These are phyloP conservation scores for Chlorociboria aeruginascens DNA, from an alignment of 495 filamentous ascomycete genomes.

Conservation along the genomic window DNA sequence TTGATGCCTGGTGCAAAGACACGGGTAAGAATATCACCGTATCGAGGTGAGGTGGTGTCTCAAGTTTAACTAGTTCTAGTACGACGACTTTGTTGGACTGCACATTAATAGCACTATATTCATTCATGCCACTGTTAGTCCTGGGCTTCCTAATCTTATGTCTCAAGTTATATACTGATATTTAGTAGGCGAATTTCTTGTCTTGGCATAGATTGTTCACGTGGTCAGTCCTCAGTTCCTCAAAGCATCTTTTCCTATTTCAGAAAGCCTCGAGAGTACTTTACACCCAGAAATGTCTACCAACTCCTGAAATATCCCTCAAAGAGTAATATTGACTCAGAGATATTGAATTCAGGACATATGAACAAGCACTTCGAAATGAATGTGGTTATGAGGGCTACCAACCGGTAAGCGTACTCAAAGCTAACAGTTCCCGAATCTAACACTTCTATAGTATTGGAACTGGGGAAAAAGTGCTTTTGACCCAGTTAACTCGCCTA, in stretches of 20 bases:
- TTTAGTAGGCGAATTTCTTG: constrained; percentile 42
- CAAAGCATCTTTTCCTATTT: too few species aligned
- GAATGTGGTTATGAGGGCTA: constrained; percentile 60
- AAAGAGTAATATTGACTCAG: too few species aligned
- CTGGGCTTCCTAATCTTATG: background rate
- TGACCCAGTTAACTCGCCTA: constrained; percentile 39
- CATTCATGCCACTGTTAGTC: constrained; percentile 44
- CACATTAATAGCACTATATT: constrained; percentile 53
- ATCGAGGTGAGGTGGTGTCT: too few species aligned
- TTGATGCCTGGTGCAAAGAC: constrained; percentile 27
- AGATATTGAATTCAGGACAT: constrained; percentile 27
- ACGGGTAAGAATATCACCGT: background rate
- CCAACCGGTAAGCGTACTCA: constrained; percentile 16
- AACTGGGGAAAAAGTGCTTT: constrained; percentile 46
- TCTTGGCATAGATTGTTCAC: constrained; percentile 63
- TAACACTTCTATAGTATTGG: constrained; percentile 9
- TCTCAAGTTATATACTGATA: constrained; percentile 25
- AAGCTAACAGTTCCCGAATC: background rate
- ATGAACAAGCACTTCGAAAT: constrained; percentile 53
- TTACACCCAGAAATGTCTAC: too few species aligned
- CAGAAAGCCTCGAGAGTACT: too few species aligned
- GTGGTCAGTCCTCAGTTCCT: too few species aligned
- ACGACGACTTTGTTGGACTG: constrained; percentile 52
- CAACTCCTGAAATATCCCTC: too few species aligned
- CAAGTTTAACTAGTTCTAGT: too few species aligned